Evolutionary conservation across 1,284 basidiomycete genomes (phyloP), one percentile per base, ranked within the genome.

Genomic region (Amylostereum areolatum): DNA sequence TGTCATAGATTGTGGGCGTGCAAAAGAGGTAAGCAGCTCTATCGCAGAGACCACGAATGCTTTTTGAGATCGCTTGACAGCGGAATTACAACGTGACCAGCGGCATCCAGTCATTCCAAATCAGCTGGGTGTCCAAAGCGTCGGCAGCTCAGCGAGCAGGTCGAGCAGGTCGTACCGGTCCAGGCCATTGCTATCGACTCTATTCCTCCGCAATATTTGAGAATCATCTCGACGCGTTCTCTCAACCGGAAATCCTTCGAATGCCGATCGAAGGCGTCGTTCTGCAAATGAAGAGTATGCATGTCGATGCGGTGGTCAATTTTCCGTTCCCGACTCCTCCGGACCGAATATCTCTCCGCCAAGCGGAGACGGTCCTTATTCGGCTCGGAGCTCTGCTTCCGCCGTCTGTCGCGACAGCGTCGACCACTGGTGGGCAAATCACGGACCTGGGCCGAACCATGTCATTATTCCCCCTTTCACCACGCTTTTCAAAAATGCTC

Each of bases 241-340:
- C 91, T 0, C 72, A 83, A 52, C 96, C 97, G 2, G 97, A 99
- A 66, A 97, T 99, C 54, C 75, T 95, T 41, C 86, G 96, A 29
- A 95, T 92, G 72, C 96, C 97, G 0, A 96, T 99, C 59, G 97
- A 99, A 60, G 95, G 95, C 0, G 84, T 99, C 27, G 92, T 99
- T 9, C 75, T 99, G 33, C 93, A 97, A 68, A 99, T 99, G 97
- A 99, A 99, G 75, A 87, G 85, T 64, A 98, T 99, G 95, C 93
- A 97, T 63, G 95, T 99, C 53, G 95, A 98, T 61, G 80, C 92
- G 0, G 93, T 99, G 25, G 78, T 91, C 59, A 97, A 98, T 68
- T 99, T 99, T 66, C 97, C 97, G 8, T 99, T 99, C 71, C 97
- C 97, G 0, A 98, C 97, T 0, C 87, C 96, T 7, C 97, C 97